Evolutionary conservation across 148 eudicot species (phyloP), one percentile per base, ranked within the genome.

Genomic region (Heliamphora exappendiculata): DNA sequence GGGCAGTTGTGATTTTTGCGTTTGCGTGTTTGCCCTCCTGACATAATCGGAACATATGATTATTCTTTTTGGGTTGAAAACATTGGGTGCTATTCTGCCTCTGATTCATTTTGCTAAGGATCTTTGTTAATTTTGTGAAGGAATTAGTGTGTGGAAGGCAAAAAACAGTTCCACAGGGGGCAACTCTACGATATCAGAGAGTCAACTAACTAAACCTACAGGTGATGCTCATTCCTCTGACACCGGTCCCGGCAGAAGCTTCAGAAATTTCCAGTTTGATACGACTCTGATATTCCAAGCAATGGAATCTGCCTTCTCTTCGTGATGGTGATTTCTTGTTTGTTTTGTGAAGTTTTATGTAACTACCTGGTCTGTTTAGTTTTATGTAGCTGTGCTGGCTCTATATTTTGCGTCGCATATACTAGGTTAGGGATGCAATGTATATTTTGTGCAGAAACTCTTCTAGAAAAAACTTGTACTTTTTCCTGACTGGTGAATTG

Each of bases 121-220:
- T 29, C 41, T 9, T 22, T 11, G 20, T 6, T 68, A 4, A 7
- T 58, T 66, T 54, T 65, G 4, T 72, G 75, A 75, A 94, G 97
- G 89, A 76, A 59, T 89, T 42, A 89, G 84, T 22, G 86, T 94
- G 26, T 94, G 97, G 97, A 94, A 89, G 82, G 97, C 90, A 10
- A 92, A 89, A 79, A 90, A 70, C 74, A 88, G 85, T 76, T 89
- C 95, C 53, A 70, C 79, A 31, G 97, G 93, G 73, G 85, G 87
- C 87, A 90, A 84, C 85, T 83, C 84, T 33, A 75, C 55, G 7
- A 67, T 83, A 78, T 60, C 81, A 1, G 98, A 94, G 39, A 80
- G 58, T 85, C 92, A 84, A 75, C 76, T 68, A 36, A 72, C 67
- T 68, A 94, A 88, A 78, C 80, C 88, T 29, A 83, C 73, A 31